Conservation (phyloP, 176 grass and related monocot genomes). For the Alloteropsis semialata region DNA sequence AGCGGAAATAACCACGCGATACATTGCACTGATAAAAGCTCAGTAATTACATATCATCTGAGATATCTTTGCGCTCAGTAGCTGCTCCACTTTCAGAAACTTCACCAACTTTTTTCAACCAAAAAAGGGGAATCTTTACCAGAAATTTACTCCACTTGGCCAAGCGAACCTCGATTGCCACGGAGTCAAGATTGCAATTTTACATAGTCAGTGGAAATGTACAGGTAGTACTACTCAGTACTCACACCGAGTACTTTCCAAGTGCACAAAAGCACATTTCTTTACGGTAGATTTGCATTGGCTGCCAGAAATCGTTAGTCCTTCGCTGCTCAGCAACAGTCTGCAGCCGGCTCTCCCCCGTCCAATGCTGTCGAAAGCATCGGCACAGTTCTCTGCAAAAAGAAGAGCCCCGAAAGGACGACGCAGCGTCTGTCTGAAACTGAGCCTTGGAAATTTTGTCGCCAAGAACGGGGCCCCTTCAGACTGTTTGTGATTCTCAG, state of each 20-base stretch:
- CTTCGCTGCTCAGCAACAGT: conserved; percentile 12
- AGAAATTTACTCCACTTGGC: not conserved
- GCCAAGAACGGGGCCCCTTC: not conserved
- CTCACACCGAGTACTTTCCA: not conserved
- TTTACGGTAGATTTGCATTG: not conserved
- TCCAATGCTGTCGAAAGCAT: conserved; percentile 23
- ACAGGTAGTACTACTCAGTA: not conserved
- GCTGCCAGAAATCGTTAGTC: not conserved
- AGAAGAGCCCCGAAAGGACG: conserved; percentile 34
- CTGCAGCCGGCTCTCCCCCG: conserved; percentile 13
- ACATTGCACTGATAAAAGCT: not conserved
- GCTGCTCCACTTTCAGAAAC: not conserved
- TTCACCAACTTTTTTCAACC: not conserved
- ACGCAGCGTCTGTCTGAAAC: conserved; percentile 12
- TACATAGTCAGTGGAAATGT: not conserved
- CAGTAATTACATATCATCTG: too few relatives aligned
- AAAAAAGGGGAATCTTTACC: not conserved
- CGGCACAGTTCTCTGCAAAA: not conserved
- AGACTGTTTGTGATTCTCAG: conserved; percentile 1
- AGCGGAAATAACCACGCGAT: not conserved
- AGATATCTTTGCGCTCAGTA: not conserved
- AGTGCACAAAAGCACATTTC: not conserved
- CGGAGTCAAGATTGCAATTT: not conserved
- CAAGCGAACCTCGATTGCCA: not conserved
- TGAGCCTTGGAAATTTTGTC: conserved; percentile 36